Evolutionary conservation across 2,329 filamentous ascomycete species (phyloP).

Genomic region (Fusarium sp.): DNA sequence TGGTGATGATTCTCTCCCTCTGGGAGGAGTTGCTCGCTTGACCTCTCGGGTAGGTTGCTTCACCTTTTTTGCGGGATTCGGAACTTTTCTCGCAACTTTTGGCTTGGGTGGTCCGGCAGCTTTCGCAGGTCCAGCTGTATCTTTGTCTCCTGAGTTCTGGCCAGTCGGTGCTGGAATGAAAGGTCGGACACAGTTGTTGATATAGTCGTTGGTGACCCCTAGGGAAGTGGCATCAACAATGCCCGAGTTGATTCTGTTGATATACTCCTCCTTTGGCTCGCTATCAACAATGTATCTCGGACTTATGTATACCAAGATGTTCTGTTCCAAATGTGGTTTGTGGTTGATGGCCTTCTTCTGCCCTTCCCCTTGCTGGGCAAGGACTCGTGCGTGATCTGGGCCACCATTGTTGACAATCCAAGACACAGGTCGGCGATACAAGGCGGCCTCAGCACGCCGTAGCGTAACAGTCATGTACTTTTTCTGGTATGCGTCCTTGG

Average conservation of each 20-base stretch:
- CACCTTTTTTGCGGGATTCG: constrained; percentile 15
- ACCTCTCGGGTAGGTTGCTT: constrained; percentile 25
- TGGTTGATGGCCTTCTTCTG: constrained; percentile 26
- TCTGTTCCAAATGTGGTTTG: constrained; percentile 40
- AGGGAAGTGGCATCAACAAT: constrained; percentile 49
- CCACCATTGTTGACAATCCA: constrained; percentile 52
- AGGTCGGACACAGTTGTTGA: constrained; percentile 50
- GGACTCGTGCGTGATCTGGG: constrained; percentile 40
- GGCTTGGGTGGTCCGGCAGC: constrained; percentile 8
- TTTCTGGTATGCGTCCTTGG: constrained; percentile 52
- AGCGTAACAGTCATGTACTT: constrained; percentile 47
- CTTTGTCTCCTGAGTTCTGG: constrained; percentile 16
- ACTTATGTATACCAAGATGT: constrained; percentile 55
- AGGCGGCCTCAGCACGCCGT: constrained; percentile 43
- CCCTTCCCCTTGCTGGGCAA: constrained; percentile 28
- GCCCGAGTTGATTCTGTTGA: constrained; percentile 52
- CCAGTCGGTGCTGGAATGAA: constrained; percentile 44
- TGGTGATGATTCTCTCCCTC: constrained; percentile 40
- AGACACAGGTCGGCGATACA: constrained; percentile 50
- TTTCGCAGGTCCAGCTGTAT: background rate
- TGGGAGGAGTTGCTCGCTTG: constrained; percentile 22
- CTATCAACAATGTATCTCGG: constrained; percentile 46
- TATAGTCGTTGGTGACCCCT: constrained; percentile 49
- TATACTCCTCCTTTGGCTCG: constrained; percentile 51
- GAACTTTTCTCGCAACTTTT: constrained; percentile 29